Evolutionary conservation across 768 basidiomycete species (phyloP).

Genomic region (Pisolithus albus): DNA sequence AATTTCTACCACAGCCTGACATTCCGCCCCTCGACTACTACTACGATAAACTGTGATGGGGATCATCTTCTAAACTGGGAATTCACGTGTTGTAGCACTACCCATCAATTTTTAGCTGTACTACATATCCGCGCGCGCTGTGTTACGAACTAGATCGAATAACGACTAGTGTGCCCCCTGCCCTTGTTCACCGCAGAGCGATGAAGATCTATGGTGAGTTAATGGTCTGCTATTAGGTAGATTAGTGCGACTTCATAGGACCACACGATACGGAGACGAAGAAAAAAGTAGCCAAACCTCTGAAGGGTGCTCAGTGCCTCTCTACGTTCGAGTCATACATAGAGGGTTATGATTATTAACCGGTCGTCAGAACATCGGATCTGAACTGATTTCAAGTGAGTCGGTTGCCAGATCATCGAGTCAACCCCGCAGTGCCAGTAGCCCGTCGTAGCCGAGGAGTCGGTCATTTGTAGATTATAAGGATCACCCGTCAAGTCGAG

Average conservation of each 20-base stretch:
- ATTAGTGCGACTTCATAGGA: no score
- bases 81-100: constrained; percentile 16
- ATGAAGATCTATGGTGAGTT: no score
- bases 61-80: constrained; percentile 3
- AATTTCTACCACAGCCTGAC: constrained; percentile 55
- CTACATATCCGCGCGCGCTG: constrained; percentile 2
- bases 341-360: no score
- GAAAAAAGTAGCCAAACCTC: no score
- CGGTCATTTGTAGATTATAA: neutral
- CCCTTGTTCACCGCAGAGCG: no score
- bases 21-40: constrained; percentile 83
- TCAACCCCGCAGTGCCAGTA: neutral
- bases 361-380: neutral
- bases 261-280: no score
- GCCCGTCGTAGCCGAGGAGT: neutral
- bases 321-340: no score
- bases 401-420: neutral
- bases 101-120: constrained; percentile 9
- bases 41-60: constrained; percentile 82
- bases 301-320: no score
- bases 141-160: neutral
- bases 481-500: neutral
- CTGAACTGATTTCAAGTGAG: neutral
- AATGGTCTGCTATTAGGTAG: no score
- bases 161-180: neutral